Evolutionary conservation across 345 rosid genomes (phyloP), one percentile per base, ranked within the genome.

Genomic region (Carallia pectinifolia): DNA sequence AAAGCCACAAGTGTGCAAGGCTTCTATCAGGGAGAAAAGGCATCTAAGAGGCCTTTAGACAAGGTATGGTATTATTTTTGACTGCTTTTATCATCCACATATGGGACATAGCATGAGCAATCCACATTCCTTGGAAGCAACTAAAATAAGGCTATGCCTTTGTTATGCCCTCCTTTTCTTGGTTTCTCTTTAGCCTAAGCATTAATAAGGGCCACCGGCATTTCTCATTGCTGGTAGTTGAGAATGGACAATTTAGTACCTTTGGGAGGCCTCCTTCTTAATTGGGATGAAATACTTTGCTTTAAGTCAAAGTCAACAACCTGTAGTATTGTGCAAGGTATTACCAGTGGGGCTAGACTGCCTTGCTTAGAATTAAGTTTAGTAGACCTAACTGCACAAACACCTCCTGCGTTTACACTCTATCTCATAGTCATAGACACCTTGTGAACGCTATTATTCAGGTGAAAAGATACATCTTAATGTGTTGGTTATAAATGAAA

Each of bases 1-100:
- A 85, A 75, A 77, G 82, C 89, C 36, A 68, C 72, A 10, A 81
- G 82, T 19, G 30, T 76, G 72, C 82, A 85, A 48, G 68, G 77
- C 48, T 74, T 81, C 62, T 79, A 81, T 71, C 79, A 19, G 0
- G 74, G 78, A 60, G 82, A 68, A 64, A 82, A 73, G 37, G 70
- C 74, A 64, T 56, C 78, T 0, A 79, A 71, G 70, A 65, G 58
- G 73, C 71, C 66, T 76, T 58, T 71, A 30, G 77, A 82, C 59
- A 82, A 82, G 88, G 93, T 89, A 76, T 75, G 75, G 30, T 61
- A 13, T 44, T 27, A 18, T 65, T 58, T 27, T 34, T 13, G 4
- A 39, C 33, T 33, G 12, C 64, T 60, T 71, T 63, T 38, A 48
- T 30, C 59, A 31, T 15, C 27, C 33, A 56, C 60, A 3, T 2